phyloP scores from a whole-genome alignment of 805 yeast genomes.

The Candida jianshihensis region DNA sequence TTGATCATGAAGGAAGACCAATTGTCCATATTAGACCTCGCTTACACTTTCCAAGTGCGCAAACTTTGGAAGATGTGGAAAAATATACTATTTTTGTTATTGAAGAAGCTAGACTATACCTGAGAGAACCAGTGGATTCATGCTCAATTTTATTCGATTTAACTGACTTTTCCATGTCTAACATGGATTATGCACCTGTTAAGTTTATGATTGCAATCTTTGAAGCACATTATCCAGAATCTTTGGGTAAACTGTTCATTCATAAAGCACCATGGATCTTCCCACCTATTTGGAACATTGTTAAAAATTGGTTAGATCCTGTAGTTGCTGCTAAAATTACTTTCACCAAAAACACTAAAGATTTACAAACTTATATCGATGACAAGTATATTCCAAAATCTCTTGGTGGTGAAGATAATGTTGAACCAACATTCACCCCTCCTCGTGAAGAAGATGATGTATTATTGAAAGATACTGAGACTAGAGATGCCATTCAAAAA shows the following conservation, averaged over 20 bases:
- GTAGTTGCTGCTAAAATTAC: slow-evolving; percentile 88
- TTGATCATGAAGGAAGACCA: slow-evolving; percentile 69
- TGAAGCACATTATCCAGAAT: slow-evolving; percentile 96
- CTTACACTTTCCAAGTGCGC: slow-evolving; percentile 63
- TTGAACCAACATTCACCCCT: slow-evolving; percentile 48
- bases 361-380: slow-evolving; percentile 57
- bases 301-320: slow-evolving; percentile 93
- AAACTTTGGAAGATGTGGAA: slow-evolving; percentile 65
- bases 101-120: slow-evolving; percentile 73
- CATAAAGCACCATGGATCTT: slow-evolving; percentile 98
- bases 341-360: slow-evolving; percentile 68
- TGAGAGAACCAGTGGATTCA: slow-evolving; percentile 70
- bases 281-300: slow-evolving; percentile 87
- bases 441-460: slow-evolving; percentile 60
- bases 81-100: slow-evolving; percentile 68
- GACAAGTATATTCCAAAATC: slow-evolving; percentile 54
- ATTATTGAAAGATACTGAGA: slow-evolving; percentile 35
- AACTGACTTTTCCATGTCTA: slow-evolving; percentile 77
- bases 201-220: slow-evolving; percentile 83
- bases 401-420: slow-evolving; percentile 67
- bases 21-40: slow-evolving; percentile 76
- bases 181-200: slow-evolving; percentile 90
- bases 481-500: slow-evolving; percentile 35
- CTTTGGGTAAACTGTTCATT: slow-evolving; percentile 74
- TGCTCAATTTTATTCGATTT: slow-evolving; percentile 84